These are phyloP conservation scores for Cryphonectria nitschkei DNA, from an alignment of 2,329 filamentous ascomycete genomes.

Conservation along the genomic window DNA sequence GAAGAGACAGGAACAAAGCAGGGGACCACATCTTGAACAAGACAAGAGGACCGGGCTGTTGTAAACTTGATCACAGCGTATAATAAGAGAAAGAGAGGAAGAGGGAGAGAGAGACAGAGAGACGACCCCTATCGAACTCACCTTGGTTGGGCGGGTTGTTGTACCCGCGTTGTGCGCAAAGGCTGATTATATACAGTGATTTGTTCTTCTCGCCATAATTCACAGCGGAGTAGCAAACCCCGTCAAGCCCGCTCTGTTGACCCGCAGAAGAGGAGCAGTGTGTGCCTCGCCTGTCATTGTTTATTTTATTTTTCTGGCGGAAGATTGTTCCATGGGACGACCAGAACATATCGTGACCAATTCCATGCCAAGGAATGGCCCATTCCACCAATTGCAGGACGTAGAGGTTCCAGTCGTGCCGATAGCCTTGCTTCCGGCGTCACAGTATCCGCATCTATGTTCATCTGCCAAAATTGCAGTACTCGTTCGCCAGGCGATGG, in stretches of 20 bases:
- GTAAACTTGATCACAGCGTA: neutral
- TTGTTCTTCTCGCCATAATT: neutral
- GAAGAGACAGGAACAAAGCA: constrained; percentile 8
- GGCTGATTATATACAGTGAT: neutral
- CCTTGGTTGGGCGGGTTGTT: neutral
- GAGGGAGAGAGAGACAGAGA: neutral
- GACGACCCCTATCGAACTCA: constrained; percentile 2
- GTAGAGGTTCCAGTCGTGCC: too few species aligned
- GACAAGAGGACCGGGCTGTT: neutral
- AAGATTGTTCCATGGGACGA: neutral
- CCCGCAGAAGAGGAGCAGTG: neutral
- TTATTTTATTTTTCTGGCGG: neutral
- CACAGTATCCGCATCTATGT: neutral
- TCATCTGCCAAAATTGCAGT: neutral
- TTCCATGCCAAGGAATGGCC: neutral
- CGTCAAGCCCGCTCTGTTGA: neutral
- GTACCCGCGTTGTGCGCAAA: neutral
- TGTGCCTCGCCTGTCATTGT: neutral
- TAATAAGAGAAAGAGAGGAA: neutral
- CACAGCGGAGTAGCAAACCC: constrained; percentile 1
- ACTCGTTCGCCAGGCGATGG: neutral
- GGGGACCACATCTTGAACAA: constrained; percentile 12
- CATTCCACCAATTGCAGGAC: constrained; percentile 15
- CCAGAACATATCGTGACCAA: neutral
- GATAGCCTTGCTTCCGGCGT: neutral